Evolutionary conservation across 129 eudicot species (phyloP), one percentile per base, ranked within the genome.

Genomic region (Helianthus annuus): DNA sequence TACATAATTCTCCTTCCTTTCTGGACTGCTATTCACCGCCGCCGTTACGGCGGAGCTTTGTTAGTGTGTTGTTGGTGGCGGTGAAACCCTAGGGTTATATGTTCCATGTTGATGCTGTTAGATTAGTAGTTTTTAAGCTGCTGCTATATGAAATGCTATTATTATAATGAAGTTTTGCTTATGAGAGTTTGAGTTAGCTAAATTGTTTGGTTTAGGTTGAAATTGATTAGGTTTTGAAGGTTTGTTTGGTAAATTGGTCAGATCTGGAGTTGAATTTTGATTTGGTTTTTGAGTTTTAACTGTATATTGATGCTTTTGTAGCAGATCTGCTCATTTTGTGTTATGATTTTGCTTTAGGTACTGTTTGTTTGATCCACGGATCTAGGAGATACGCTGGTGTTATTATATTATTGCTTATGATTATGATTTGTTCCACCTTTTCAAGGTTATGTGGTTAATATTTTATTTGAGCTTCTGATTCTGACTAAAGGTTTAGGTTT

Each of bases 201-300:
- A 73, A 36, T 39, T 36, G 52, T 38, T 71, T 13, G 44, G 9
- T 39, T 53, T 75, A 65, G 57, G 72, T 65, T 65, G 58, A 75
- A 53, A 53, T 53, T 75, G 57, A 40, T 22, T 56, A 56, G 12
- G 32, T 24, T 24, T 7, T 63, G 80, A 22, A 27, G 16, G 19
- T 73, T 24, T 36, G 55, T 46, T 24, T 29, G 16, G 10, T 5
- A 45, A 56, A 19, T 64, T 57, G 29, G 34, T 17, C 48, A 73
- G 75, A 79, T 79, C 79, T 79, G 66, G 44, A 73, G 65, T 66
- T 66, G 62, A 58, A 66, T 73, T 34, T 24, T 46, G n/a, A 10
- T 58, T 45, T 67, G 0, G 12, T 46, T 1, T 68, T 67, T 48
- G 45, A 32, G 42, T 34, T 66, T 57, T 44, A 44, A 15, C 57